Conservation (phyloP, 2,329 filamentous ascomycete species). For the Decorospora gaudefroyi region DNA sequence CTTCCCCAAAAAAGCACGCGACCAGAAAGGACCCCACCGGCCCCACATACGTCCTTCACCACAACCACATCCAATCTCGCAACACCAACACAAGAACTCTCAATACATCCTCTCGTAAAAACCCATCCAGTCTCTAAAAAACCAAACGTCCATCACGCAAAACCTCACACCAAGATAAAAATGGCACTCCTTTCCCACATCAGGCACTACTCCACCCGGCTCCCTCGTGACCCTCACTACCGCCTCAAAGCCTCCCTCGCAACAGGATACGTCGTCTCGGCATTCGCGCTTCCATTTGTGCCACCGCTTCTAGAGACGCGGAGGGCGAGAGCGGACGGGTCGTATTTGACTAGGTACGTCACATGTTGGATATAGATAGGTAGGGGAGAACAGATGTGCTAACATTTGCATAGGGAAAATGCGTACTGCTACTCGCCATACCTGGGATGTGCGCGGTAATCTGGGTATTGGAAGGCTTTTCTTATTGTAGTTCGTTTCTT, state of each 20-base stretch:
- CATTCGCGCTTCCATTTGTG: conserved; percentile 49
- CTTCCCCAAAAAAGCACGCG: too few relatives aligned
- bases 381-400: conserved; percentile 2
- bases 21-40: too few relatives aligned
- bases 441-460: conserved; percentile 33
- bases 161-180: conserved; percentile 5
- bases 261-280: conserved; percentile 46
- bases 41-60: too few relatives aligned
- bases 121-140: not conserved
- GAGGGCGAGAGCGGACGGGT: conserved; percentile 45
- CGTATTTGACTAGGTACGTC: conserved; percentile 46
- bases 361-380: not conserved
- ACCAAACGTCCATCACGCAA: not conserved
- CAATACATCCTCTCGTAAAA: not conserved
- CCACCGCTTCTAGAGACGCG: conserved; percentile 47
- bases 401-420: conserved; percentile 25
- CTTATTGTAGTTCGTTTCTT: too few relatives aligned
- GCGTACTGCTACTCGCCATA: conserved; percentile 35
- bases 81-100: too few relatives aligned
- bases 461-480: too few relatives aligned
- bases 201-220: conserved; percentile 44
- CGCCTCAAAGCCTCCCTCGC: conserved; percentile 44
- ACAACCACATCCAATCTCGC: too few relatives aligned
- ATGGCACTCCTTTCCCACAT: conserved; percentile 42
- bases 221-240: conserved; percentile 44